Conservation (phyloP, 495 filamentous ascomycete genomes). For the Choiromyces venosus region DNA sequence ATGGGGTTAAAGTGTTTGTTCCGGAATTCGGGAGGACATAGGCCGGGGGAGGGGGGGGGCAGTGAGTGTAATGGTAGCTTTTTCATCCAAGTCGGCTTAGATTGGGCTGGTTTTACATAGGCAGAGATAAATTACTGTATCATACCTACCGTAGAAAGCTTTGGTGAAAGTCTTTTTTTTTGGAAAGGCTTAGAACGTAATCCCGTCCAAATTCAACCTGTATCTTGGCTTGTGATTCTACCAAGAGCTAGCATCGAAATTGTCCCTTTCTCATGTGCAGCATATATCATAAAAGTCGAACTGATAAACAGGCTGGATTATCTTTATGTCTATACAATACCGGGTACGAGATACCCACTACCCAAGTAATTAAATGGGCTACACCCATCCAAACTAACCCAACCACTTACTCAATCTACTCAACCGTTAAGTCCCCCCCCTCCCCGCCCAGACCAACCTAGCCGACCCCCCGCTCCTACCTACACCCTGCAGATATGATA, state of each 20-base stretch:
- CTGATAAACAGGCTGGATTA: background rate
- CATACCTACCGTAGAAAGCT: background rate
- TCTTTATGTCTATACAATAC: background rate
- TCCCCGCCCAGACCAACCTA: background rate
- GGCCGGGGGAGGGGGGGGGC: background rate
- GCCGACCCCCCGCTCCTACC: background rate
- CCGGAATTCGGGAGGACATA: constrained; percentile 53
- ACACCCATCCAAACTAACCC: too few species aligned
- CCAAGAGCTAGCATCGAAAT: background rate
- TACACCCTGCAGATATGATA: background rate
- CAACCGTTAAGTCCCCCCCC: background rate
- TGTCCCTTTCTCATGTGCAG: background rate
- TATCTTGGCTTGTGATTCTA: background rate
- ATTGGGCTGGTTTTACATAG: too few species aligned
- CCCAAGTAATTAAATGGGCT: too few species aligned
- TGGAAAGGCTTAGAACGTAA: background rate
- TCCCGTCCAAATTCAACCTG: background rate
- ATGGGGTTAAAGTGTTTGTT: constrained; percentile 57
- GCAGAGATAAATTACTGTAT: background rate
- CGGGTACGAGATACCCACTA: too few species aligned
- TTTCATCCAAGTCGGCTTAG: too few species aligned
- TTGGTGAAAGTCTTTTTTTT: background rate
- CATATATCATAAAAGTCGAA: background rate
- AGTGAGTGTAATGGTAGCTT: too few species aligned
- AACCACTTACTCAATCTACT: too few species aligned